These are phyloP conservation scores for Ogataea corticis DNA, from an alignment of 805 yeast genomes.

Conservation along the genomic window DNA sequence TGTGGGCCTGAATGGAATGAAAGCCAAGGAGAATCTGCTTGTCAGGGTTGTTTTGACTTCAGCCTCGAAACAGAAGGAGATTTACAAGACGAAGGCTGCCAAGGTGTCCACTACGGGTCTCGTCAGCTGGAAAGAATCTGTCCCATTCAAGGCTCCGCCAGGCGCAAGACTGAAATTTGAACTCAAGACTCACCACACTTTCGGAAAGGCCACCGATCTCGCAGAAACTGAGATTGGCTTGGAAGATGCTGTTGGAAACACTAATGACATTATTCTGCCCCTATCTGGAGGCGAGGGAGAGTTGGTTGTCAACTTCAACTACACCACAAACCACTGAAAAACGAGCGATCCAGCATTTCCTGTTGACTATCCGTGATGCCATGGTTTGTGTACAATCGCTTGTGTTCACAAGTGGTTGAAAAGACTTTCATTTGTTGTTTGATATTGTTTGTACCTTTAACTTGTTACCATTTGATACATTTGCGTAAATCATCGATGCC, in stretches of 20 bases:
- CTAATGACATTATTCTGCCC: constrained; percentile 42
- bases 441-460: too few species aligned
- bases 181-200: constrained; percentile 65
- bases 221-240: constrained; percentile 59
- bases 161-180: constrained; percentile 60
- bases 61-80: constrained; percentile 46
- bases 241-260: constrained; percentile 47
- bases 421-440: too few species aligned
- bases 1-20: constrained; percentile 34
- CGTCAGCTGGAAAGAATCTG: constrained; percentile 61
- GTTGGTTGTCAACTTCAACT: constrained; percentile 43
- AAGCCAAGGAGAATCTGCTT: constrained; percentile 36
- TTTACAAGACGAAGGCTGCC: constrained; percentile 62
- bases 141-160: constrained; percentile 64
- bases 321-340: constrained; percentile 16
- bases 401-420: too few species aligned
- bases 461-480: too few species aligned
- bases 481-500: too few species aligned
- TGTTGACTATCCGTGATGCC: too few species aligned
- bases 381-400: too few species aligned
- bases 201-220: constrained; percentile 68
- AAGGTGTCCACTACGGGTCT: constrained; percentile 50
- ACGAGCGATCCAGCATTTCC: neutral
- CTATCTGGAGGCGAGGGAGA: constrained; percentile 39
- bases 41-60: constrained; percentile 52